phyloP scores from a whole-genome alignment of 1,139 yeast species.

The Kluyveromyces marxianus region DNA sequence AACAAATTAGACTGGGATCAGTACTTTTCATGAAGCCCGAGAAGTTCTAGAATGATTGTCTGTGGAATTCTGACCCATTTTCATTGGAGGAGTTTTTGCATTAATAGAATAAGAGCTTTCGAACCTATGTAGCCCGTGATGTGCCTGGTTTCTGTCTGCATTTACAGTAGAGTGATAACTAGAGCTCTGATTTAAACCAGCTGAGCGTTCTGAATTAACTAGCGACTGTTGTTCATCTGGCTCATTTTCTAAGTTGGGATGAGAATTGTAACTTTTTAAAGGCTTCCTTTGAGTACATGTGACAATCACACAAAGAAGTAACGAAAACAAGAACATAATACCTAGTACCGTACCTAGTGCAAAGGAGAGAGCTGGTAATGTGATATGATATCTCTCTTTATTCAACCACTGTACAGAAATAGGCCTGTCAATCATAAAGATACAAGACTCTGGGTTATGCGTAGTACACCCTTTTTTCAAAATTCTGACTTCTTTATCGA shows the following conservation, averaged over 20 bases:
- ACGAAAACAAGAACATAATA: slow-evolving; percentile 30
- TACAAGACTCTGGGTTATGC: slow-evolving; percentile 41
- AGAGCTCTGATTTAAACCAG: background rate
- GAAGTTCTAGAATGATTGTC: background rate
- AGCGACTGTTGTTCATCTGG: background rate
- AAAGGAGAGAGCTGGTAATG: slow-evolving; percentile 57
- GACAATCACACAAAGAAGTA: slow-evolving; percentile 29
- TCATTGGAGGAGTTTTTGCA: slow-evolving; percentile 3
- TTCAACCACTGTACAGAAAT: slow-evolving; percentile 56
- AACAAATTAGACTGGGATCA: background rate
- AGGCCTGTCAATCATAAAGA: slow-evolving; percentile 67
- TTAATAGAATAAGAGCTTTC: slow-evolving; percentile 6
- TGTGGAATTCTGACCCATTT: background rate
- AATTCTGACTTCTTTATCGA: slow-evolving; percentile 59
- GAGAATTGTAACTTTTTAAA: background rate
- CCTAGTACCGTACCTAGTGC: slow-evolving; percentile 62
- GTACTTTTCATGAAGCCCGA: background rate
- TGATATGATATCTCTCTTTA: slow-evolving; percentile 44
- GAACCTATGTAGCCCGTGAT: background rate
- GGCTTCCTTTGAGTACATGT: background rate
- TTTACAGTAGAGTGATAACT: background rate
- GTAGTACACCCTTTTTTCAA: slow-evolving; percentile 63
- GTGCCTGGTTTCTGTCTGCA: background rate
- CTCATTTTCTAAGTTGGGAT: background rate
- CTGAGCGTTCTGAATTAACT: background rate